phyloP scores from a whole-genome alignment of 2,329 filamentous ascomycete species.

The Trichoderma atrobrunneum region DNA sequence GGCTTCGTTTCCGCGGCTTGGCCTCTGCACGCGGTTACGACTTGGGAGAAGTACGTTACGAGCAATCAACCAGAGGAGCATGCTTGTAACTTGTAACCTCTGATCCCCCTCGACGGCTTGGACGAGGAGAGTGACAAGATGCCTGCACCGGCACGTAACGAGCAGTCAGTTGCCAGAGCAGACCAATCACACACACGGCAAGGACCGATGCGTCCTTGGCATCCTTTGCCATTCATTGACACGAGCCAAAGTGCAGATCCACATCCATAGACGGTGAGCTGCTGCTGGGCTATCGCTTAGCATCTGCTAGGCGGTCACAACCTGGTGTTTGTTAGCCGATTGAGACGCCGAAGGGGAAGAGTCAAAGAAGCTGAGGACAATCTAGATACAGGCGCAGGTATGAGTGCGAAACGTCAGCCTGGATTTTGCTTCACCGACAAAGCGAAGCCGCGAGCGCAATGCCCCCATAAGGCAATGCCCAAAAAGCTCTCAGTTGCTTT shows the following conservation, averaged over 20 bases:
- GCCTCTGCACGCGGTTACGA: conserved; percentile 1
- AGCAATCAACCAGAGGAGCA: neutral
- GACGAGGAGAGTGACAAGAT: neutral
- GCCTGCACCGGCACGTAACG: neutral
- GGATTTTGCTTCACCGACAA: neutral
- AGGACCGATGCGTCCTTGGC: neutral
- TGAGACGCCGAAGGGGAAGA: neutral
- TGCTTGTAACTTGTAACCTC: neutral
- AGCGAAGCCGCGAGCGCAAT: neutral
- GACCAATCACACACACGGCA: neutral
- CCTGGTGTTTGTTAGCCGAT: neutral
- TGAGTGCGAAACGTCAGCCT: neutral
- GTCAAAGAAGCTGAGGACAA: neutral
- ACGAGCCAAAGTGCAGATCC: conserved; percentile 11
- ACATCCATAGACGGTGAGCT: neutral
- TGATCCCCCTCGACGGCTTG: neutral
- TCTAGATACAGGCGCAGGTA: neutral
- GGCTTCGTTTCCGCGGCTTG: conserved; percentile 15
- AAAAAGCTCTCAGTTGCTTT: neutral
- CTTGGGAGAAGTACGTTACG: neutral
- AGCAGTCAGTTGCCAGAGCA: neutral
- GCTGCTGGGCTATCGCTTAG: neutral
- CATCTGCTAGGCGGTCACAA: neutral
- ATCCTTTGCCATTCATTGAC: neutral
- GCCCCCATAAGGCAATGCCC: neutral